phyloP scores from a whole-genome alignment of 2,329 filamentous ascomycete genomes.

The Falciphora oryzae region DNA sequence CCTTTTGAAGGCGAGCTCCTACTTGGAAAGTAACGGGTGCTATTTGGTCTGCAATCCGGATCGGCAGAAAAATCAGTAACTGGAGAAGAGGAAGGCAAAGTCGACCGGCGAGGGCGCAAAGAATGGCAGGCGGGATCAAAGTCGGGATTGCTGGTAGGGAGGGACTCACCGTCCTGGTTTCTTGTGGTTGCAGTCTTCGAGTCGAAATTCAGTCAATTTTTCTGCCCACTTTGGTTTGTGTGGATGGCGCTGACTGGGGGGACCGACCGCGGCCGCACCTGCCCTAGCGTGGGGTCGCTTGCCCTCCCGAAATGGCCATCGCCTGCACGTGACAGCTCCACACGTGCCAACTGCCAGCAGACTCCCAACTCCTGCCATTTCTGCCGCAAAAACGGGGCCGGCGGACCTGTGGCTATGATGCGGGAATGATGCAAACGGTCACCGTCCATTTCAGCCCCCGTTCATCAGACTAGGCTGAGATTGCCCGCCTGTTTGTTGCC shows the following conservation, averaged over 20 bases:
- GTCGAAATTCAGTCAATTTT: background rate
- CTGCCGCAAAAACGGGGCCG: too few species aligned
- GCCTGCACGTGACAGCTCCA: background rate
- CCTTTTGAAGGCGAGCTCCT: slow-evolving; percentile 15
- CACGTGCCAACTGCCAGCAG: background rate
- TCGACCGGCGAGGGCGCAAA: slow-evolving; percentile 4
- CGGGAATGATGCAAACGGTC: too few species aligned
- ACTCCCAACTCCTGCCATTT: too few species aligned
- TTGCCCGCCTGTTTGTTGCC: background rate
- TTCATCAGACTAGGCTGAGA: background rate
- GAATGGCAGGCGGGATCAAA: background rate
- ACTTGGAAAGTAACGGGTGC: slow-evolving; percentile 9
- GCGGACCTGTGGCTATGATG: background rate
- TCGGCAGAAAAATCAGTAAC: slow-evolving; percentile 6
- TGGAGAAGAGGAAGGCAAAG: slow-evolving; percentile 2
- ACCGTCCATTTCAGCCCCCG: background rate
- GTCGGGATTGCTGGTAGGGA: background rate
- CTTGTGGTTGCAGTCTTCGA: background rate
- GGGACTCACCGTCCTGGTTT: slow-evolving; percentile 3
- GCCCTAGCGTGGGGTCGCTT: slow-evolving; percentile 7
- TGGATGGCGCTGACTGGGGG: background rate
- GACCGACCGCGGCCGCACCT: background rate
- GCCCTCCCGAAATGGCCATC: background rate
- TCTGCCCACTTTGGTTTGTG: slow-evolving; percentile 7
- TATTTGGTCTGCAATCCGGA: slow-evolving; percentile 4